Base-by-base conservation (phyloP, 2,329 filamentous ascomycete species). In the Xylaria sp. region DNA sequence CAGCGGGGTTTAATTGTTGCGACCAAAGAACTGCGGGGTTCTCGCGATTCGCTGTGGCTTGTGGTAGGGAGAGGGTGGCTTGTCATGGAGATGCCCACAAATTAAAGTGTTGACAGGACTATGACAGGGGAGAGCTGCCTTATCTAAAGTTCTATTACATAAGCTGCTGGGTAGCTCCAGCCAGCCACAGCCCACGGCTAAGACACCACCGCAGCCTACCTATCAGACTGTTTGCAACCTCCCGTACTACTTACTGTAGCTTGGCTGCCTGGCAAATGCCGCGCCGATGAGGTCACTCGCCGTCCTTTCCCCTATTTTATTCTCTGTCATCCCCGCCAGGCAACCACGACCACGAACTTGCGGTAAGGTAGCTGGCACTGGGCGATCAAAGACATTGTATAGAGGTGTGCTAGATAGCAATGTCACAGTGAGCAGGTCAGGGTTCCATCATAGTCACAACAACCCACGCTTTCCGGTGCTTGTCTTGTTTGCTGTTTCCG, bases 221-320 rank as follows among this genome's bases (percentile, higher is more conserved):
- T 2, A 19, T 19, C 25, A 50, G 28, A 23, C 25, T 51, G 50
- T 47, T 52, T 25, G n/a, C n/a, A n/a, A n/a, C n/a, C n/a, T n/a
- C n/a, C n/a, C n/a, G n/a, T n/a, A n/a, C n/a, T n/a, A n/a, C n/a
- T n/a, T n/a, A n/a, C n/a, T n/a, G n/a, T n/a, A n/a, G n/a, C n/a
- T n/a, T n/a, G n/a, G n/a, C n/a, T n/a, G n/a, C n/a, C n/a, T n/a
- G 49, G 45, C 23, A 57, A 56, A 21, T 56, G 38, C 46, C 25
- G 47, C 23, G 47, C 51, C 9, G 47, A 61, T 64, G 61, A 61
- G 57, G 61, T 64, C 61, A 64, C 61, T 33, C 15, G 46, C 40
- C 17, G 45, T 49, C 23, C 17, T 33, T 54, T 43, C 25, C 45
- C 19, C 45, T 38, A 15, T 12, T 37, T 14, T 21, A 17, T 58